Conservation (phyloP, 192 early-diverging fungal species). For the Allomyces arbusculus region DNA sequence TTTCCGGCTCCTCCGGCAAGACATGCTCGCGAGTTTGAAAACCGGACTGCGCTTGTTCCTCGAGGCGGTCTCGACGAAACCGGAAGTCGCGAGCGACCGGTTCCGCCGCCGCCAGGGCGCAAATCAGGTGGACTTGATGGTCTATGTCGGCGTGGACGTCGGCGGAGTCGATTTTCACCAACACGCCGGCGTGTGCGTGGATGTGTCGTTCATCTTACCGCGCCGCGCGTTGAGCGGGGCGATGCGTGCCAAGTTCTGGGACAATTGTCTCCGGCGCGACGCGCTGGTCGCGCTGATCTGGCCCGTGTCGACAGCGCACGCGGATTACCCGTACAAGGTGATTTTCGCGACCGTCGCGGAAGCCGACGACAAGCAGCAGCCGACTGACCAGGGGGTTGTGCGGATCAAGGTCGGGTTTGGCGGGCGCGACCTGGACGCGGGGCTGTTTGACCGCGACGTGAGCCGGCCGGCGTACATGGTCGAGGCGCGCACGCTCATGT, state of each 20-base stretch:
- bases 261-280: neutral
- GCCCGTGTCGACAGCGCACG: neutral
- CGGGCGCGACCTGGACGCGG: no score
- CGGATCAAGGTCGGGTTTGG: no score
- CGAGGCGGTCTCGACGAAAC: neutral
- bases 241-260: neutral
- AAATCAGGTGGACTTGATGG: no score
- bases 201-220: neutral
- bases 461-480: slow-evolving; percentile 9
- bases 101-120: no score
- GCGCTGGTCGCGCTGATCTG: neutral
- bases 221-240: neutral
- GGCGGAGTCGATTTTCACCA: no score
- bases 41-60: slow-evolving; percentile 22
- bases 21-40: slow-evolving; percentile 22
- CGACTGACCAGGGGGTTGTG: neutral
- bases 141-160: no score
- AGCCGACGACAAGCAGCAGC: neutral
- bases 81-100: no score
- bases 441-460: slow-evolving; percentile 2
- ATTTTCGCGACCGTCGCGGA: neutral
- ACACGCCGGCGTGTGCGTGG: neutral
- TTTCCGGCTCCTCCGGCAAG: slow-evolving; percentile 37
- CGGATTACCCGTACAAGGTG: neutral
- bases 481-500: slow-evolving; percentile 10